Percentiles rank a stretch among this genome's conserved stretches.
These are phyloP conservation scores for Trichophaea hybrida DNA, from an alignment of 2,329 filamentous ascomycete genomes.

Conservation along the genomic window DNA sequence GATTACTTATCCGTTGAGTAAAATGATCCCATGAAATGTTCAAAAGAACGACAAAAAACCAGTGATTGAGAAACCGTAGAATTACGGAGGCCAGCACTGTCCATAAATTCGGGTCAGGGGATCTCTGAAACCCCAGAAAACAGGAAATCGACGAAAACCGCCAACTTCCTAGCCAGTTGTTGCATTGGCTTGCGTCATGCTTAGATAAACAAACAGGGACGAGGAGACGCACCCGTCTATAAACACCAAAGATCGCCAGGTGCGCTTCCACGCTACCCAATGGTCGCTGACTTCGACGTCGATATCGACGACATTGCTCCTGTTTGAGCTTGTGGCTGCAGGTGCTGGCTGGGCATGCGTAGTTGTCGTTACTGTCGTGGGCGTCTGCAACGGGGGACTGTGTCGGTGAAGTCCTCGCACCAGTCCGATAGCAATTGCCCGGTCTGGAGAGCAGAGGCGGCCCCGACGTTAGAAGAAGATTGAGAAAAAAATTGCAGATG, in stretches of 20 bases:
- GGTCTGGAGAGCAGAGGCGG: neutral
- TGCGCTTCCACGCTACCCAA: constrained; percentile 13
- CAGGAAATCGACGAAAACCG: constrained; percentile 1
- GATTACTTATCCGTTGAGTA: neutral
- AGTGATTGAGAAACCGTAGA: neutral
- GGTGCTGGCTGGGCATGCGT: neutral
- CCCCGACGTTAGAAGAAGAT: neutral
- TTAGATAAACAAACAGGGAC: neutral
- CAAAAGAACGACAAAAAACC: neutral
- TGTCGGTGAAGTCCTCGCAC: neutral
- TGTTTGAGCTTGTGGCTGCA: neutral
- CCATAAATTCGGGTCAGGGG: neutral
- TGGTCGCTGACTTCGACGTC: neutral
- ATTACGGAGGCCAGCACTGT: neutral
- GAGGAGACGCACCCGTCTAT: constrained; percentile 18
- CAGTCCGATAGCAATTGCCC: neutral
- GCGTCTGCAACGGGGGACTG: neutral
- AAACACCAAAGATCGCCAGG: constrained; percentile 22
- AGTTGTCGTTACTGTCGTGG: neutral
- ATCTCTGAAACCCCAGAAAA: neutral
- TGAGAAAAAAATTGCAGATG: neutral
- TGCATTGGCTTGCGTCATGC: constrained; percentile 5
- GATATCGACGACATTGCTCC: neutral
- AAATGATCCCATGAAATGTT: neutral
- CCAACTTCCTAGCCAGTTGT: neutral